Base-by-base conservation (phyloP, 305 asterid genomes). In the Fraxinus platypoda region DNA sequence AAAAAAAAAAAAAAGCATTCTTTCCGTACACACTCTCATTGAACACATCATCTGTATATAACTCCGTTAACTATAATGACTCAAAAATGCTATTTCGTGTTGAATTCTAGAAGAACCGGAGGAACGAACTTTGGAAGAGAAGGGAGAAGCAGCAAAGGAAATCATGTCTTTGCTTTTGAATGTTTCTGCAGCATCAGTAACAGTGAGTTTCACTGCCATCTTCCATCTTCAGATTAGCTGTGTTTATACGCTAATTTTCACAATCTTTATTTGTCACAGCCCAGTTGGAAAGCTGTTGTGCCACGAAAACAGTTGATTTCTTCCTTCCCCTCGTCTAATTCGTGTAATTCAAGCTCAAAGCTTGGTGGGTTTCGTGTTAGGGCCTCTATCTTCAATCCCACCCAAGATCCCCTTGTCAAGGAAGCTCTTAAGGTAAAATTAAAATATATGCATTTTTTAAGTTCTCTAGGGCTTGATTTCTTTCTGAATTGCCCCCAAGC, bases 391-490 rank as follows among this genome's bases (percentile, higher is more conserved):
- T 78, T 35, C 75, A 57, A 78, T 35, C 81, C 81, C 26, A 35
- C 59, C 59, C 62, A 78, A 78, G 76, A 78, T 19, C 75, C 35
- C 41, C 43, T 78, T n/a, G 37, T 78, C 75, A 78, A 59, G 25
- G 81, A 78, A 34, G 81, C 81, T 15, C 34, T 78, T 68, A 78
- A 78, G 81, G 81, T 78, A 77, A 62, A 23, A 21, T 70, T 70
- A 26, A 70, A 28, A 12, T 26, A 15, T 68, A 30, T 30, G 75
- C 37, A 13, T 28, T 70, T 9, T 30, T 23, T 0, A 13, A 52
- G 57, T 78, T 34, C 21, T 71, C 37, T 49, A 1, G 31, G 70
- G 31, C 49, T 46, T 57, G 4, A 62, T 77, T 26, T 77, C 25
- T 77, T 23, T 21, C 15, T 8, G 30, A 8, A 62, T 62, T 62